Base-by-base conservation (phyloP, 371 early-diverging fungal species). In the Catenaria anguillulae region DNA sequence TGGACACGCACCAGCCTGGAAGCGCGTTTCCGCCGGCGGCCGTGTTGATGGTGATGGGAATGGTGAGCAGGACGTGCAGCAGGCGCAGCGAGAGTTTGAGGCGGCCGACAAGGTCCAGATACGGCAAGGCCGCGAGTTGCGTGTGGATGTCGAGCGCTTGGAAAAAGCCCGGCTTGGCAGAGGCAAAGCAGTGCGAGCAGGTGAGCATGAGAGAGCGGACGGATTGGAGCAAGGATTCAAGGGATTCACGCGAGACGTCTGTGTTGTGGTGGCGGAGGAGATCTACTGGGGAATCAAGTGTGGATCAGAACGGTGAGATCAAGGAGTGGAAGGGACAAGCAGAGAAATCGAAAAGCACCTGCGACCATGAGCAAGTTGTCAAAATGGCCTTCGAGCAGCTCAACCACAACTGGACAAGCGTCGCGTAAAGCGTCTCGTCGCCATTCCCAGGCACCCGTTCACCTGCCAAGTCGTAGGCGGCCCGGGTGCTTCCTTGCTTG, bases 321-420 rank as follows among this genome's bases (percentile, higher is more conserved):
- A n/a, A n/a, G n/a, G n/a, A n/a, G n/a, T n/a, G n/a, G n/a, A n/a
- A n/a, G n/a, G n/a, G n/a, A n/a, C n/a, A n/a, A n/a, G n/a, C n/a
- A n/a, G n/a, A n/a, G n/a, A n/a, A n/a, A n/a, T n/a, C n/a, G n/a
- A n/a, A n/a, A 40, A 40, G 40, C 17, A 40, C 40, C 45, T 12
- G 45, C 45, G 21, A 58, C 36, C 36, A 58, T 40, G 26, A 58
- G 42, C 31, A 58, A 24, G 29, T 33, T 58, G 36, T 58, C 58
- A 15, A 34, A 58, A 8, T 58, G n/a, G 40, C 58, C 58, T 13
- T 58, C 58, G 26, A 58, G 8, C 15, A 58, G 36, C 43, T 58
- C 58, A 31, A 42, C 40, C 43, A 58, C 19, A 58, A 15, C 58
- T 58, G 58, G 24, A 58, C 58, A 24, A 58, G 42, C 0, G 24